Evolutionary conservation across 75 land plant species (phyloP).

Genomic region (Isoetes taiwanensis): DNA sequence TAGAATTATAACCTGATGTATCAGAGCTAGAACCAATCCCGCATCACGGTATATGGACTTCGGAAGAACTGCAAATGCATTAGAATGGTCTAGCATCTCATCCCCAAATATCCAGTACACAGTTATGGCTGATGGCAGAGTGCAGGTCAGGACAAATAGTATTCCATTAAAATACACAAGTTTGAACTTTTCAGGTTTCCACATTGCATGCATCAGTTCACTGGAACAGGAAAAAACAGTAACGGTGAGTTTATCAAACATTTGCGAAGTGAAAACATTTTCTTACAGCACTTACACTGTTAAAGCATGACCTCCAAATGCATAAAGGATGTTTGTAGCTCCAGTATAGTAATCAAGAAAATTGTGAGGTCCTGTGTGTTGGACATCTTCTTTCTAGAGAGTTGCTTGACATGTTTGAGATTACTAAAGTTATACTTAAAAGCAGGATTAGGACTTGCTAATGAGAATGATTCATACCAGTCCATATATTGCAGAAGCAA

Average conservation of each 20-base stretch:
- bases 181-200: background rate
- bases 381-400: background rate
- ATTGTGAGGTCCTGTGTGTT: constrained; percentile 6
- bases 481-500: constrained; percentile 2
- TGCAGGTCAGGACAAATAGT: background rate
- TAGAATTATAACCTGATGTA: background rate
- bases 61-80: constrained; percentile 1
- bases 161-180: background rate
- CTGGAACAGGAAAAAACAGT: no score
- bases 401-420: background rate
- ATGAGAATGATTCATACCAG: background rate
- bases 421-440: no score
- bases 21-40: background rate
- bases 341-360: constrained; percentile 7
- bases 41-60: background rate
- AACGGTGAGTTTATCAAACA: no score
- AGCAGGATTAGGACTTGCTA: no score
- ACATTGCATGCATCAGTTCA: constrained; percentile 1
- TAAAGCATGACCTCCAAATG: constrained; percentile 17
- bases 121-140: background rate
- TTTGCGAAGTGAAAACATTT: no score
- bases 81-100: background rate
- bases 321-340: constrained; percentile 12
- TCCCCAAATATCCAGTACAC: constrained; percentile 7
- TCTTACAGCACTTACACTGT: constrained; percentile 15